Evolutionary conservation across 805 yeast genomes (phyloP).

Genomic region (Yarrowia hollandica): DNA sequence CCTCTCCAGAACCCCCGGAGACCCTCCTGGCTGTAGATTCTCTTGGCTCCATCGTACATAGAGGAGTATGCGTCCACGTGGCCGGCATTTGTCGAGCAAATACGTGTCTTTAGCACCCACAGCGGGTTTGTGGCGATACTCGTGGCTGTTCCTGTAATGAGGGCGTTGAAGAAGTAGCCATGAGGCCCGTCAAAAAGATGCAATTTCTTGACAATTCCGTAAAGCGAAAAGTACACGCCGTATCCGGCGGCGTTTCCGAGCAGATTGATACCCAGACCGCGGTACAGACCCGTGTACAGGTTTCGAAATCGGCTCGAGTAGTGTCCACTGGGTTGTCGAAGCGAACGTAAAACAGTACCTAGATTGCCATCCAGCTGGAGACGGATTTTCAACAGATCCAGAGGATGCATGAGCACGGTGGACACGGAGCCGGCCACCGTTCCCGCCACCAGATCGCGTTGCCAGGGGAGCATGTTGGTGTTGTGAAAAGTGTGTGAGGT

Average conservation of each 20-base stretch:
- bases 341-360: constrained; percentile 15
- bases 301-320: constrained; percentile 16
- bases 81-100: constrained; percentile 54
- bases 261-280: constrained; percentile 79
- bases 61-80: constrained; percentile 58
- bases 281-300: constrained; percentile 48
- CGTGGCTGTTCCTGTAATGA: constrained; percentile 73
- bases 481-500: background rate
- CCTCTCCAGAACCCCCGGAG: constrained; percentile 68
- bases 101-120: constrained; percentile 93
- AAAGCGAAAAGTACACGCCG: constrained; percentile 82
- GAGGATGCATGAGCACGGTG: constrained; percentile 81
- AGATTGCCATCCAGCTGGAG: constrained; percentile 58
- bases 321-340: constrained; percentile 27
- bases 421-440: constrained; percentile 77
- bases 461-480: constrained; percentile 12
- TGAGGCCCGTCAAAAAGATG: constrained; percentile 7
- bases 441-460: constrained; percentile 59
- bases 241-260: constrained; percentile 85
- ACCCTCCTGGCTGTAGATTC: constrained; percentile 59
- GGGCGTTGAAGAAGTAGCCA: constrained; percentile 56
- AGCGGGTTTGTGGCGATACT: constrained; percentile 83
- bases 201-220: background rate
- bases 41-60: constrained; percentile 53
- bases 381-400: constrained; percentile 81